These are phyloP conservation scores for Sphagnum contortum DNA, from an alignment of 225 moss, liverwort and hornwort genomes.

Conservation along the genomic window DNA sequence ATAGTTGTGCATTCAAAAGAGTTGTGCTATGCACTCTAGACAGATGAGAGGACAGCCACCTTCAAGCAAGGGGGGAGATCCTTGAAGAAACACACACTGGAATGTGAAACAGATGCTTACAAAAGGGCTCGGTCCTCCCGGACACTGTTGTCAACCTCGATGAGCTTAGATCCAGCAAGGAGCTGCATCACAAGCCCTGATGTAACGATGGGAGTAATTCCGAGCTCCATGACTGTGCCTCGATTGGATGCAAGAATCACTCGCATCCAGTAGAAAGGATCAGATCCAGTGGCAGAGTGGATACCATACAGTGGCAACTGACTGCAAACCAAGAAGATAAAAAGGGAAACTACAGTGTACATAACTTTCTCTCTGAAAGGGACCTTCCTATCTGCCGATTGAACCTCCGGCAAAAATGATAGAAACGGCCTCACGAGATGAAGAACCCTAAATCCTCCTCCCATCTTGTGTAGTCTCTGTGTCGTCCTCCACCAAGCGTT, in stretches of 20 bases:
- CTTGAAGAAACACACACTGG: no score
- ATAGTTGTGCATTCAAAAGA: no score
- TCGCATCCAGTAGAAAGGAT: conserved; percentile 97
- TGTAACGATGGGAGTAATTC: conserved; percentile 91
- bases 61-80: no score
- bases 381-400: conserved; percentile 83
- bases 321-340: conserved; percentile 90
- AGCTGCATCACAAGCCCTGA: conserved; percentile 97
- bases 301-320: conserved; percentile 96
- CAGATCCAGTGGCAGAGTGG: conserved; percentile 87
- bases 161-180: conserved; percentile 91
- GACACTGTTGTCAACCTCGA: conserved; percentile 96
- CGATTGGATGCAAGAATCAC: conserved; percentile 92
- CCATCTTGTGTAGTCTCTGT: conserved; percentile 22
- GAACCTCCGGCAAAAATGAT: conserved; percentile 89
- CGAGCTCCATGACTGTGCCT: conserved; percentile 94
- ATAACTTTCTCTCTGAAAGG: conserved; percentile 95
- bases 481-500: no score
- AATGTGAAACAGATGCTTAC: conserved; percentile 31
- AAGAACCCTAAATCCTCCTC: conserved; percentile 87
- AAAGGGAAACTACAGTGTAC: conserved; percentile 94
- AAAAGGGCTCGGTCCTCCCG: conserved; percentile 96
- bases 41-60: no score
- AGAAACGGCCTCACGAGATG: conserved; percentile 90
- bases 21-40: no score